Percentiles rank a stretch among this genome's conserved stretches.
Evolutionary conservation across 257 asterid genomes (phyloP).

Genomic region (Solanum corneliomulleri): DNA sequence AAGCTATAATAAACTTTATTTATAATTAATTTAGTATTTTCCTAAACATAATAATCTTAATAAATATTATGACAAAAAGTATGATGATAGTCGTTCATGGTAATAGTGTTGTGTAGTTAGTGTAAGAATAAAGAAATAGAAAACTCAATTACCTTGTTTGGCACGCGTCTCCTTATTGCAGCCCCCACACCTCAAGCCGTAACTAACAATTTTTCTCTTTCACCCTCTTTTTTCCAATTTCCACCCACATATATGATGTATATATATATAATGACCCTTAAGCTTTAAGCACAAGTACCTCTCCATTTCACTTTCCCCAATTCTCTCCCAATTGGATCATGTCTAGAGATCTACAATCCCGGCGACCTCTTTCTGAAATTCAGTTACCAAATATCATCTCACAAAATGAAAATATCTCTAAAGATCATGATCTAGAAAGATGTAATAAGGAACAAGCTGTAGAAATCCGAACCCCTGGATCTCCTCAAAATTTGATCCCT

Average conservation of each 20-base stretch:
- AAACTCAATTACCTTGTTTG: slow-evolving; percentile 31
- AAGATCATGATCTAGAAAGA: neutral
- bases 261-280: neutral
- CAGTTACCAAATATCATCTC: slow-evolving; percentile 19
- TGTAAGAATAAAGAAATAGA: neutral
- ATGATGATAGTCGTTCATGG: neutral
- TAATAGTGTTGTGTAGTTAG: neutral
- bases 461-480: slow-evolving; percentile 34
- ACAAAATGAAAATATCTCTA: neutral
- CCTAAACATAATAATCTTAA: neutral
- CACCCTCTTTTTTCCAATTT: neutral
- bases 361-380: neutral
- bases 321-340: slow-evolving; percentile 4
- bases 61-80: neutral
- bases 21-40: neutral
- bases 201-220: neutral
- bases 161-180: slow-evolving; percentile 17
- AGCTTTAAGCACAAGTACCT: neutral
- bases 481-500: slow-evolving; percentile 39
- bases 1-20: neutral
- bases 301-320: neutral
- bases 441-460: neutral
- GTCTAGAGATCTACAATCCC: slow-evolving; percentile 40
- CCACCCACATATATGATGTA: neutral
- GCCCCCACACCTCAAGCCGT: slow-evolving; percentile 7